phyloP scores from a whole-genome alignment of 352 stramenopile species.

The Aphanomyces cochlioides region DNA sequence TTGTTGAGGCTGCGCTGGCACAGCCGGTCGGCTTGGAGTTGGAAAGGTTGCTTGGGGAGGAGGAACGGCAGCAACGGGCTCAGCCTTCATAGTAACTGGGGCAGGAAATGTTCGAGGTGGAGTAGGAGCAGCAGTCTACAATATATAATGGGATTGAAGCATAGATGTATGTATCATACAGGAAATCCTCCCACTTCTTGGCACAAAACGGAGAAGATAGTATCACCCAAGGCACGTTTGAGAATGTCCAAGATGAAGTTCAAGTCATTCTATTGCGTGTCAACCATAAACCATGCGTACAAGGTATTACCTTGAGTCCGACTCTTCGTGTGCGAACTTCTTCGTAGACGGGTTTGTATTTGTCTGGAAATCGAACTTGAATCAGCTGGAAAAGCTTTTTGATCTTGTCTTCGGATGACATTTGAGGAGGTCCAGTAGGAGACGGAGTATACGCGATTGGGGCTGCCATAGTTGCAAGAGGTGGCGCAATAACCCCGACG shows the following conservation, averaged over 20 bases:
- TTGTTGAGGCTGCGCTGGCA: conserved; percentile 13
- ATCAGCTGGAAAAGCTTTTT: conserved; percentile 28
- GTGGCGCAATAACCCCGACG: conserved; percentile 15
- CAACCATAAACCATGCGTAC: not conserved
- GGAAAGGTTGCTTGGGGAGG: conserved; percentile 1
- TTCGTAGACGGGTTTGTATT: conserved; percentile 22
- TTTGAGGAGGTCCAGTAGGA: not conserved
- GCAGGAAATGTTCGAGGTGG: conserved; percentile 11
- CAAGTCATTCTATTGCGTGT: conserved; percentile 62
- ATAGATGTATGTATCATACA: conserved; percentile 27
- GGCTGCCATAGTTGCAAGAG: not conserved
- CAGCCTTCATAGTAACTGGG: conserved; percentile 22
- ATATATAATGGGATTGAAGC: not conserved
- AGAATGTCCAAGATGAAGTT: conserved; percentile 86
- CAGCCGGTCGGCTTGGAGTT: not conserved
- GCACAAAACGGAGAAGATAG: conserved; percentile 74
- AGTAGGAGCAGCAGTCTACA: not conserved
- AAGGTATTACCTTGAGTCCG: conserved; percentile 13
- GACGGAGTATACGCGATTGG: conserved; percentile 24
- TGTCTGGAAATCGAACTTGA: conserved; percentile 15
- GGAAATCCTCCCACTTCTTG: conserved; percentile 59
- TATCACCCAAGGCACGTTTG: conserved; percentile 76
- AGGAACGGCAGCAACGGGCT: conserved; percentile 28
- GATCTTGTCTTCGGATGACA: conserved; percentile 21
- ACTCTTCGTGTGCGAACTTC: conserved; percentile 15